These are phyloP conservation scores for Capsicum rhomboideum DNA, from an alignment of 257 asterid genomes.

Conservation along the genomic window DNA sequence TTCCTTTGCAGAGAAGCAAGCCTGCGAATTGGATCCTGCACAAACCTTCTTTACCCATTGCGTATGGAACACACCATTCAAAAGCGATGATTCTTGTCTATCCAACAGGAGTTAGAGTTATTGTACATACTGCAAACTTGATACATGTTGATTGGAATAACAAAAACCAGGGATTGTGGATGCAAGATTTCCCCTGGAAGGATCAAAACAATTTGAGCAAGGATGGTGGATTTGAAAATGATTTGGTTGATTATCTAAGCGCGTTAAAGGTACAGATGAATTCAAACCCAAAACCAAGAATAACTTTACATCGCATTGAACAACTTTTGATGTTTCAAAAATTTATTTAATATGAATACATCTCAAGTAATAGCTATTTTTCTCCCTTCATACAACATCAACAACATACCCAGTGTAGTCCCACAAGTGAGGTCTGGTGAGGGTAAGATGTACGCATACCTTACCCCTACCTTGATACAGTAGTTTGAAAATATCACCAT, in stretches of 20 bases:
- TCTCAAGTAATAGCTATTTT: not conserved
- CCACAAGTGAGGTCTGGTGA: too few relatives aligned
- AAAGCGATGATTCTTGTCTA: conserved; percentile 95
- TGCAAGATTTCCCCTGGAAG: conserved; percentile 99
- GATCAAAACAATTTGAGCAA: conserved; percentile 38
- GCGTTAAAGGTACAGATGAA: conserved; percentile 55
- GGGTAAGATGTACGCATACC: too few relatives aligned
- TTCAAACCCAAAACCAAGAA: not conserved
- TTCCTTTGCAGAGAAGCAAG: conserved; percentile 61
- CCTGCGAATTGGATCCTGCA: conserved; percentile 80
- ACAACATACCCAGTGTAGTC: too few relatives aligned
- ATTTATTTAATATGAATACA: not conserved
- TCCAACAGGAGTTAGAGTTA: conserved; percentile 81
- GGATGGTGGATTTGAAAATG: conserved; percentile 73
- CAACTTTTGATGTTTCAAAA: not conserved
- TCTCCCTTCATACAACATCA: not conserved
- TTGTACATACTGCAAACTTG: conserved; percentile 90
- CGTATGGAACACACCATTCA: conserved; percentile 98
- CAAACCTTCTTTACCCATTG: conserved; percentile 93
- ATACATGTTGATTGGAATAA: conserved; percentile 93
- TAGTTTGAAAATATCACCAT: not conserved
- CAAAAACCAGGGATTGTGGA: conserved; percentile 97
- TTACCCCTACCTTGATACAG: not conserved
- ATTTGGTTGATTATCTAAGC: conserved; percentile 70
- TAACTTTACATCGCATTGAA: not conserved